Evolutionary conservation across 2,329 filamentous ascomycete species (phyloP).

Genomic region (Stachybotrys elegans): DNA sequence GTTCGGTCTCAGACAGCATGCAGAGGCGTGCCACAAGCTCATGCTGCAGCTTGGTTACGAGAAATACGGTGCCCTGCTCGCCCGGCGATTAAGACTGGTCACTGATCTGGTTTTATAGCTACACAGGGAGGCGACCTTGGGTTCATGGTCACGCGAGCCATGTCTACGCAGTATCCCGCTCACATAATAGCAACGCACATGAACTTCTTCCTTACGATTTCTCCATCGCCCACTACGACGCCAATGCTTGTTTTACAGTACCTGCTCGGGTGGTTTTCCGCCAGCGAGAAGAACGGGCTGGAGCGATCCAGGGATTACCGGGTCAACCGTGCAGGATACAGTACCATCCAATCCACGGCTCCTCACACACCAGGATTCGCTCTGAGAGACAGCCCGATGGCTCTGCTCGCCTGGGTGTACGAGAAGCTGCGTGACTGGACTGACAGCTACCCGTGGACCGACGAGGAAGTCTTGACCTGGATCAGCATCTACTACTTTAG

Average conservation of each 20-base stretch:
- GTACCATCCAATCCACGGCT: conserved; percentile 40
- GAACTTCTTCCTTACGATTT: conserved; percentile 54
- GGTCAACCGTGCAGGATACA: conserved; percentile 2
- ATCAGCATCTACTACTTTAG: conserved; percentile 69
- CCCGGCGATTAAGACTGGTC: background rate
- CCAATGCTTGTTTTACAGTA: conserved; percentile 50
- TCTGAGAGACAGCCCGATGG: conserved; percentile 64
- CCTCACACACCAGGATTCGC: conserved; percentile 68
- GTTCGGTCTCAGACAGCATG: conserved; percentile 23
- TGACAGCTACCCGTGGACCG: conserved; percentile 65
- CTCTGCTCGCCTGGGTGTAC: conserved; percentile 70
- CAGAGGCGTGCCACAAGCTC: conserved; percentile 57
- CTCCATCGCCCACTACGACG: conserved; percentile 43
- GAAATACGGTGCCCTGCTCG: conserved; percentile 15
- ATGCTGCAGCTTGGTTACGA: conserved; percentile 60
- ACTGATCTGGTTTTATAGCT: conserved; percentile 12
- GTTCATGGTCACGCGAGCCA: conserved; percentile 55
- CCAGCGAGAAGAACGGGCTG: conserved; percentile 5
- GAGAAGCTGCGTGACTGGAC: conserved; percentile 78
- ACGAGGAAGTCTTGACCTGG: conserved; percentile 73
- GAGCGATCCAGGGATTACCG: background rate
- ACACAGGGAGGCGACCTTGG: conserved; percentile 68
- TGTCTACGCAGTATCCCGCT: conserved; percentile 55
- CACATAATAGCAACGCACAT: conserved; percentile 33
- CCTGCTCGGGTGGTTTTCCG: conserved; percentile 45